These are phyloP conservation scores for Psilocybe azurescens DNA, from an alignment of 768 basidiomycete species.

Conservation along the genomic window DNA sequence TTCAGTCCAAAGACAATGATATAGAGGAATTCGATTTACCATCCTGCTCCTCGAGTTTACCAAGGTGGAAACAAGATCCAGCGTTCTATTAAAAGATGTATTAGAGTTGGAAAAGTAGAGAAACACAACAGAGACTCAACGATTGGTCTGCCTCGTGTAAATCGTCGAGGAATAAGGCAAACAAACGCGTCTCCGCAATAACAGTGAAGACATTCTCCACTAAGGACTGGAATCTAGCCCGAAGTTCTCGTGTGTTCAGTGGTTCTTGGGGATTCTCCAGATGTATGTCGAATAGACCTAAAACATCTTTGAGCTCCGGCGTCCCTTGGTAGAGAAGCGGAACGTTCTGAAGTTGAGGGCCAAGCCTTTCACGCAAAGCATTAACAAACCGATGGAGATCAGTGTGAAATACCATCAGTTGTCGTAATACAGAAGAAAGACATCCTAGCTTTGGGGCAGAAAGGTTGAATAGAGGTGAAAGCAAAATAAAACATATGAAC, in stretches of 20 bases:
- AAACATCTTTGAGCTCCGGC: conserved; percentile 69
- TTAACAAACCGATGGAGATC: conserved; percentile 71
- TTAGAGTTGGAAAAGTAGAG: conserved; percentile 5
- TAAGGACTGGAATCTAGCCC: conserved; percentile 72
- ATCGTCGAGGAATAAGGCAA: conserved; percentile 77
- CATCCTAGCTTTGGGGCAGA: conserved; percentile 55
- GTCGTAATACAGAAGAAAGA: conserved; percentile 72
- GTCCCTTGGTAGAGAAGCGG: conserved; percentile 75
- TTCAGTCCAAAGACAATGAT: background rate
- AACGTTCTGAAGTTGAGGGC: conserved; percentile 72
- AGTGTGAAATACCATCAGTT: conserved; percentile 75
- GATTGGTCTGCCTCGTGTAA: conserved; percentile 78
- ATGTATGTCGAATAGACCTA: conserved; percentile 57
- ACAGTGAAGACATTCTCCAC: conserved; percentile 74
- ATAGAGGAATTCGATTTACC: conserved; percentile 34
- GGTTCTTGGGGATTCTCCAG: conserved; percentile 57
- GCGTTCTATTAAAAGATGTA: conserved; percentile 44
- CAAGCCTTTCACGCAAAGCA: conserved; percentile 61
- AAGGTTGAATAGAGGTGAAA: conserved; percentile 4
- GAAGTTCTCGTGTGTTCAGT: conserved; percentile 62
- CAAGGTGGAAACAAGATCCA: conserved; percentile 69
- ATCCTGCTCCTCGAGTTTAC: conserved; percentile 70
- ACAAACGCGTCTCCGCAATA: conserved; percentile 70
- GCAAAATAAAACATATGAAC: conserved; percentile 17
- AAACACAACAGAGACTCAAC: conserved; percentile 34